These are phyloP conservation scores for Endotrypanum monterogeii DNA, from an alignment of 208 protist species.

Conservation along the genomic window DNA sequence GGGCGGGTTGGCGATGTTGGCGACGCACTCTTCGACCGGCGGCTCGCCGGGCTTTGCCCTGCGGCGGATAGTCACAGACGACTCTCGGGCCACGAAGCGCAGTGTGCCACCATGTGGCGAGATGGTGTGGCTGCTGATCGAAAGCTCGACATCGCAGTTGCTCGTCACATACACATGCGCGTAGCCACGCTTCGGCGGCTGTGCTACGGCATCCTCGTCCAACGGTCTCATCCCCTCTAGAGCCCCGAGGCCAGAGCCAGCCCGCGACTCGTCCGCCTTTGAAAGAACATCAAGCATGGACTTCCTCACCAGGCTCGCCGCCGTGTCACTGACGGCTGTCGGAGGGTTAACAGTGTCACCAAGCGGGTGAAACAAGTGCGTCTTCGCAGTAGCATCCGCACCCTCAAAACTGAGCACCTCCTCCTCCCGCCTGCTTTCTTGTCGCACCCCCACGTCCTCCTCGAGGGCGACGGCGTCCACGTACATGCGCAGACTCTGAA, in stretches of 20 bases:
- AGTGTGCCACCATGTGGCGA: constrained; percentile 42
- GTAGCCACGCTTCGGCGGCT: constrained; percentile 30
- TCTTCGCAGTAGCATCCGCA: not conserved
- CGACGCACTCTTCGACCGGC: constrained; percentile 34
- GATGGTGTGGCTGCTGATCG: constrained; percentile 37
- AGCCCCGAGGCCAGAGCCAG: not conserved
- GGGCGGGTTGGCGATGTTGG: constrained; percentile 57
- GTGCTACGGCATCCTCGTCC: not conserved
- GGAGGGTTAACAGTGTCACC: constrained; percentile 11
- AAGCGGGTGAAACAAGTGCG: constrained; percentile 18
- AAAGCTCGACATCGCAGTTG: constrained; percentile 46
- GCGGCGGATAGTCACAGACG: constrained; percentile 33
- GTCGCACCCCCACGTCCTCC: constrained; percentile 23
- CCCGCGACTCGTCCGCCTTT: constrained; percentile 13
- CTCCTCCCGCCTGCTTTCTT: constrained; percentile 21
- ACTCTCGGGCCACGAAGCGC: constrained; percentile 36
- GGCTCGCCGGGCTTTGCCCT: constrained; percentile 17
- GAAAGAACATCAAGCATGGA: constrained; percentile 38
- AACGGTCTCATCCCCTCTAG: not conserved
- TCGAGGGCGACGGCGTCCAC: constrained; percentile 24
- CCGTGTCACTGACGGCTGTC: constrained; percentile 1
- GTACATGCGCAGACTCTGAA: constrained; percentile 39
- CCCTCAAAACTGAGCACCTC: constrained; percentile 8
- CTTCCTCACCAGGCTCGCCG: constrained; percentile 21
- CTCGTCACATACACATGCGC: constrained; percentile 57